Evolutionary conservation across 1,139 yeast species (phyloP).

Genomic region (Geotrichum fermentans): DNA sequence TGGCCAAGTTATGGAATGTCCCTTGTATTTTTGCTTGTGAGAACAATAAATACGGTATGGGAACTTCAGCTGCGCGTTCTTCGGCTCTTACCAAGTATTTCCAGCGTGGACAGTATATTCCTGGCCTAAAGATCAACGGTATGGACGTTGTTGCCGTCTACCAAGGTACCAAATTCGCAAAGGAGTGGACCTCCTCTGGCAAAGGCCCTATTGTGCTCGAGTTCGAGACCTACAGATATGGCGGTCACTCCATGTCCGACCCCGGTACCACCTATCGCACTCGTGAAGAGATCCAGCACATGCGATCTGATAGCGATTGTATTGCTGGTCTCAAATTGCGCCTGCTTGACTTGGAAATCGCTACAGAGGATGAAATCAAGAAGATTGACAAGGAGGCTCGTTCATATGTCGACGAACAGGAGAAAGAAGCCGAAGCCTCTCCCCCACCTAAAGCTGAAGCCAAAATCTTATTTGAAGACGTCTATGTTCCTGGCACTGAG

Average conservation of each 20-base stretch:
- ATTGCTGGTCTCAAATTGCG: conserved; percentile 92
- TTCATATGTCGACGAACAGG: conserved; percentile 90
- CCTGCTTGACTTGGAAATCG: conserved; percentile 73
- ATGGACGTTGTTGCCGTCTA: conserved; percentile 94
- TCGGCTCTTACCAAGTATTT: conserved; percentile 94
- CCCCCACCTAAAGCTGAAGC: conserved; percentile 95
- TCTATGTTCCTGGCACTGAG: conserved; percentile 91
- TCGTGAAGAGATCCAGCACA: conserved; percentile 98
- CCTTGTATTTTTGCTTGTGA: conserved; percentile 95
- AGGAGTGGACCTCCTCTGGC: conserved; percentile 89
- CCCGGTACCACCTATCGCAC: conserved; percentile 99
- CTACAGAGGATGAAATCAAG: conserved; percentile 92
- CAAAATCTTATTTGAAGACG: conserved; percentile 93
- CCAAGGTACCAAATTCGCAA: conserved; percentile 95
- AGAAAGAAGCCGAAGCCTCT: conserved; percentile 86
- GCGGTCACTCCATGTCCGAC: conserved; percentile 99
- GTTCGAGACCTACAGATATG: conserved; percentile 97
- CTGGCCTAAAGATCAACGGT: conserved; percentile 97
- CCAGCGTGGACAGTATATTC: conserved; percentile 99
- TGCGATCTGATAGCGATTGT: conserved; percentile 98
- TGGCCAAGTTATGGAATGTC: conserved; percentile 98
- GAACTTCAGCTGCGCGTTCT: conserved; percentile 94
- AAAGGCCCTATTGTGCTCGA: conserved; percentile 95
- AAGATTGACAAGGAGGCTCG: conserved; percentile 93
- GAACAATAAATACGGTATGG: conserved; percentile 99